Evolutionary conservation across 805 yeast species (phyloP).

Genomic region (Lipomyces lipofer): DNA sequence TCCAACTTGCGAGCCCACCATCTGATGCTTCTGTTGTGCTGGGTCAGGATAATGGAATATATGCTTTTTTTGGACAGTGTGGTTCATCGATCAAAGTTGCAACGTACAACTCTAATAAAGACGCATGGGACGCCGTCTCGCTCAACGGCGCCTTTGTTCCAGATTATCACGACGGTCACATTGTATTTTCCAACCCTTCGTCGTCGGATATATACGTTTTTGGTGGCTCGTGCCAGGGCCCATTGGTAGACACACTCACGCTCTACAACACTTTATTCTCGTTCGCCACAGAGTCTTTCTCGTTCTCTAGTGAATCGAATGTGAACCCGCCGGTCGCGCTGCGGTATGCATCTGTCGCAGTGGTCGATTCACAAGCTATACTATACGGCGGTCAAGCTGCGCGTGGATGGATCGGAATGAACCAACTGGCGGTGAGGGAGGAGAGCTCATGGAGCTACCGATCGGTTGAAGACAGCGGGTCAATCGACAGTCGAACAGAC

Average conservation of each 20-base stretch:
- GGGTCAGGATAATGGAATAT: slow-evolving; percentile 30
- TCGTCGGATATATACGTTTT: slow-evolving; percentile 18
- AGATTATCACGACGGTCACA: slow-evolving; percentile 9
- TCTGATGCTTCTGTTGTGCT: slow-evolving; percentile 35
- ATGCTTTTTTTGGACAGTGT: slow-evolving; percentile 34
- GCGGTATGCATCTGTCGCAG: slow-evolving; percentile 33
- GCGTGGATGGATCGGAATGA: slow-evolving; percentile 69
- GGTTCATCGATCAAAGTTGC: slow-evolving; percentile 15
- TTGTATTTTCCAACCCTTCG: slow-evolving; percentile 13
- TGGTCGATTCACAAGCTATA: slow-evolving; percentile 22
- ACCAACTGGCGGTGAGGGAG: slow-evolving; percentile 69
- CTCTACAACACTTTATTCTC: slow-evolving; percentile 21
- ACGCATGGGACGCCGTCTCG: slow-evolving; percentile 8
- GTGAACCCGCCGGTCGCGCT: slow-evolving; percentile 35
- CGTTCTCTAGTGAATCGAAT: slow-evolving; percentile 15
- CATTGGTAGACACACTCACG: neutral
- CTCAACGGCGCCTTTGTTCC: slow-evolving; percentile 2
- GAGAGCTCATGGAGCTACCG: slow-evolving; percentile 67
- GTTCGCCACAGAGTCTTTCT: slow-evolving; percentile 4
- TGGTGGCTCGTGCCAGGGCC: slow-evolving; percentile 26
- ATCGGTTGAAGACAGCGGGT: slow-evolving; percentile 35
- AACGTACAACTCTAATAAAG: neutral
- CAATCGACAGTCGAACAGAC: slow-evolving; percentile 54
- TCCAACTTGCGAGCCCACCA: slow-evolving; percentile 36
- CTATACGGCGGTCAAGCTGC: slow-evolving; percentile 66